Percentiles rank a stretch among this genome's conserved stretches.
These are phyloP conservation scores for Leucosporidium scottii DNA, from an alignment of 768 basidiomycete genomes.

Conservation along the genomic window DNA sequence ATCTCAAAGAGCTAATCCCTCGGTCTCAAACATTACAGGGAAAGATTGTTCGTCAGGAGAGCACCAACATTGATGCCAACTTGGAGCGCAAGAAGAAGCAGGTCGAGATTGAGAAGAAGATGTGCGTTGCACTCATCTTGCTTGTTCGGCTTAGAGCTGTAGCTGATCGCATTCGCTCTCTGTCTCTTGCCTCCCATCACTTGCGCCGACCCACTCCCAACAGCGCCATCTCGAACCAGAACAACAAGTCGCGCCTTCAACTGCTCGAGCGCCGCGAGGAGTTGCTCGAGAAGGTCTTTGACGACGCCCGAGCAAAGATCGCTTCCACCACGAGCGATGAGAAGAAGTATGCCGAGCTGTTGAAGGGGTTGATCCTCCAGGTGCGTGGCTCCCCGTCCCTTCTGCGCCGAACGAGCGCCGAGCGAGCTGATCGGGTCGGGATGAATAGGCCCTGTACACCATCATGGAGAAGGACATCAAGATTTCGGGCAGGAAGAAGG, in stretches of 20 bases:
- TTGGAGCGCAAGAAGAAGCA: constrained; percentile 96
- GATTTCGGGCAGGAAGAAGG: constrained; percentile 61
- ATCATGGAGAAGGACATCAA: constrained; percentile 68
- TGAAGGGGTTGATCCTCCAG: constrained; percentile 78
- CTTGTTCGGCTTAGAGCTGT: neutral
- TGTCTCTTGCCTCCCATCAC: neutral
- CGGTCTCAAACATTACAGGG: constrained; percentile 52
- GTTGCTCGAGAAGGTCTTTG: constrained; percentile 80
- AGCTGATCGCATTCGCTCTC: neutral
- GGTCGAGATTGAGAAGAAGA: constrained; percentile 89
- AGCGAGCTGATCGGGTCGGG: neutral
- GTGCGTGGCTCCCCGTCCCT: constrained; percentile 37
- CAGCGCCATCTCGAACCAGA: constrained; percentile 89
- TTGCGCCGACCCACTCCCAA: neutral
- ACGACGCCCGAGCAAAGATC: constrained; percentile 58
- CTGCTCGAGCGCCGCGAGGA: constrained; percentile 87
- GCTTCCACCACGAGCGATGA: constrained; percentile 58
- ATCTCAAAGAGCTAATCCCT: neutral
- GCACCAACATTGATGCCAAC: constrained; percentile 84
- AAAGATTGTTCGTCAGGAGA: constrained; percentile 93
- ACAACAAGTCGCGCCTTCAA: constrained; percentile 88
- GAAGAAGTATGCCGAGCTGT: constrained; percentile 67
- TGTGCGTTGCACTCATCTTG: constrained; percentile 52
- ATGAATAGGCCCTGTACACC: constrained; percentile 59
- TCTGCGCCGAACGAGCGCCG: neutral